Base-by-base conservation (phyloP, 1,284 basidiomycete genomes). In the Athelia psychrophila region DNA sequence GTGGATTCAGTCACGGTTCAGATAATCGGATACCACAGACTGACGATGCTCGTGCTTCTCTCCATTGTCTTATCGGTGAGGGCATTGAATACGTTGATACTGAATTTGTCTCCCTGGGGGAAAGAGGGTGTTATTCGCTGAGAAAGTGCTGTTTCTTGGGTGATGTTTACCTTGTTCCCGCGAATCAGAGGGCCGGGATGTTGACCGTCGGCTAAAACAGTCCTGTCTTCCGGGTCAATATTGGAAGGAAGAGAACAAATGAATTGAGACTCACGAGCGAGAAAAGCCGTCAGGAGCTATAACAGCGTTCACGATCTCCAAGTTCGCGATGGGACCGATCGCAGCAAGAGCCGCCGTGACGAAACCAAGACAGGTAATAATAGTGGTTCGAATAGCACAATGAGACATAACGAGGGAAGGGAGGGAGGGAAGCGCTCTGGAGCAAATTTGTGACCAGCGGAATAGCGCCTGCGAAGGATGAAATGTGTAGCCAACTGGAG, bases 11-110 rank as follows among this genome's bases (percentile, higher is more conserved):
- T 19, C 15, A 32, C 19, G 35, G 8, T 8, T 23, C 2, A 24
- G 20, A 27, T 24, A 23, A 25, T 18, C 46, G 32, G 15, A n/a
- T 15, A 20, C 32, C 30, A 23, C 23, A 2, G 15, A 23, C 65
- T 50, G 54, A 71, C 69, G 35, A 72, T 65, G 45, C 63, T 68
- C 2, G 71, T 73, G 24, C 55, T 60, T 32, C 56, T 59, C 9
- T 62, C 48, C 68, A 73, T 72, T 1, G 66, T 64, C 1, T 56
- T 53, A 53, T 74, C 66, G 8, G 56, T 58, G 36, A 73, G 58
- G n/a, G 52, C 30, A 49, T 73, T 60, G 23, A 64, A 54, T 9
- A 71, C 68, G 47, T 71, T 72, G 47, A 75, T 56, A 18, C 54
- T 52, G 54, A 75, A 69, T 9, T 51, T 52, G 49, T 64, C 60